A percentile compares a stretch with the other conserved stretches of the same genome.
phyloP scores from a whole-genome alignment of 805 yeast species.

The Metschnikowia noctiluminum region DNA sequence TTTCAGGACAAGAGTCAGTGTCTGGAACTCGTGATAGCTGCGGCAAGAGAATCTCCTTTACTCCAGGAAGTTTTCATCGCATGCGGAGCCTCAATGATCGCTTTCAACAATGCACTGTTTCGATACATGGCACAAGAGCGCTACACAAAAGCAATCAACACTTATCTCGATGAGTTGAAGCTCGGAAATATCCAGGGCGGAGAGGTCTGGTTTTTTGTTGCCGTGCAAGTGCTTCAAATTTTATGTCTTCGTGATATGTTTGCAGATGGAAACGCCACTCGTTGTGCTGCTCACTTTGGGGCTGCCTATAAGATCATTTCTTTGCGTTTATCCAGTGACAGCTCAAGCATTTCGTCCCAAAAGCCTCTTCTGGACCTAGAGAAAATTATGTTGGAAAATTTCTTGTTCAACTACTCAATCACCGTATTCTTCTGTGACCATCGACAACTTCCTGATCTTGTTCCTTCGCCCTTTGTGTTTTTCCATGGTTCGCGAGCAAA shows the following conservation, averaged over 20 bases:
- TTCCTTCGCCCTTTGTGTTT: conserved; percentile 15
- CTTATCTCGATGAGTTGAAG: conserved; percentile 8
- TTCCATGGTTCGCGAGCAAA: conserved; percentile 6
- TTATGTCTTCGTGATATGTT: conserved; percentile 14
- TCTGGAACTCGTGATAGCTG: conserved; percentile 10
- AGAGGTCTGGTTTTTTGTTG: conserved; percentile 19
- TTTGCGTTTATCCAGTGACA: neutral
- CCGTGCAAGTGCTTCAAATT: conserved; percentile 17
- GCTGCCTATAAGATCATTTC: conserved; percentile 10
- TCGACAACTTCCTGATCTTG: conserved; percentile 6
- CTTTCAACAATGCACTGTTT: conserved; percentile 8
- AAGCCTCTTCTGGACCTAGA: conserved; percentile 10
- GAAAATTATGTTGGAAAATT: conserved; percentile 15
- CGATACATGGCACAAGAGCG: conserved; percentile 10
- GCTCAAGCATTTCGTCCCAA: neutral
- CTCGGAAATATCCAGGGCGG: conserved; percentile 5
- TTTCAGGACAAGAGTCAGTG: conserved; percentile 5
- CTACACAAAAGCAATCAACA: conserved; percentile 9
- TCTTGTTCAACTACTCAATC: conserved; percentile 16
- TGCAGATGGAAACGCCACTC: conserved; percentile 13
- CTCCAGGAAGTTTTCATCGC: conserved; percentile 15
- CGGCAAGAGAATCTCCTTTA: conserved; percentile 8
- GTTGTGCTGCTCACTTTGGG: conserved; percentile 16
- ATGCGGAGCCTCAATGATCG: conserved; percentile 16
- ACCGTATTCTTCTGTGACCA: conserved; percentile 16